These are phyloP conservation scores for Diplodia intermedia DNA, from an alignment of 2,329 filamentous ascomycete genomes.

Conservation along the genomic window DNA sequence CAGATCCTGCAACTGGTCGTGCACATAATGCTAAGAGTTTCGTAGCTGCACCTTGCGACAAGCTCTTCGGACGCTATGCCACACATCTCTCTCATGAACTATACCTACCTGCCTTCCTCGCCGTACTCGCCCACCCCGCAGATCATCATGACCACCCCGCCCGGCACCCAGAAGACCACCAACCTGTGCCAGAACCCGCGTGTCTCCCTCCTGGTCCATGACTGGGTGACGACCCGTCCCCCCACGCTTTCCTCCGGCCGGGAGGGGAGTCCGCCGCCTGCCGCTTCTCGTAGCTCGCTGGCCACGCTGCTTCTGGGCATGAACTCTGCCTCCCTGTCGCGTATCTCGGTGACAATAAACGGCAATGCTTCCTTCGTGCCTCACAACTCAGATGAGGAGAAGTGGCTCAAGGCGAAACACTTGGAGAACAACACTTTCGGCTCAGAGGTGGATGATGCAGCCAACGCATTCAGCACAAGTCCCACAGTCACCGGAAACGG, in stretches of 20 bases:
- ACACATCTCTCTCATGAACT: conserved; percentile 98
- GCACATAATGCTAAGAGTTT: conserved; percentile 13
- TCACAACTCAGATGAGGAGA: conserved; percentile 78
- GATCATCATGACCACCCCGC: conserved; percentile 91
- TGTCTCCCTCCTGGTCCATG: conserved; percentile 94
- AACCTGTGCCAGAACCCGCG: conserved; percentile 85
- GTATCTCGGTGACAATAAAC: conserved; percentile 92
- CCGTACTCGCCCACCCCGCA: conserved; percentile 70
- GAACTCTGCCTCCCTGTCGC: conserved; percentile 85
- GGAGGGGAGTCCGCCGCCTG: conserved; percentile 68
- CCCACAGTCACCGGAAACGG: conserved; percentile 50
- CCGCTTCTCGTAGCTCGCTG: conserved; percentile 68
- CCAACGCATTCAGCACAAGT: conserved; percentile 40
- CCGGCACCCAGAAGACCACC: conserved; percentile 76
- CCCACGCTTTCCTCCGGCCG: conserved; percentile 68
- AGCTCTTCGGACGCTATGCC: conserved; percentile 83
- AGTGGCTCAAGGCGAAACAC: conserved; percentile 82
- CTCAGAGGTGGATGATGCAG: conserved; percentile 44
- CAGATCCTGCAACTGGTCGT: conserved; percentile 28
- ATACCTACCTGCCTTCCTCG: conserved; percentile 84
- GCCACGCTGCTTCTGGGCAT: conserved; percentile 86
- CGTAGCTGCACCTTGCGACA: conserved; percentile 91
- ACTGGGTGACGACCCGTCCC: conserved; percentile 94
- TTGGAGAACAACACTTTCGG: conserved; percentile 92
- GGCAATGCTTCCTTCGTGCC: conserved; percentile 80